Base-by-base conservation (phyloP, 2,329 filamentous ascomycete genomes). In the Coniochaeta sp. region DNA sequence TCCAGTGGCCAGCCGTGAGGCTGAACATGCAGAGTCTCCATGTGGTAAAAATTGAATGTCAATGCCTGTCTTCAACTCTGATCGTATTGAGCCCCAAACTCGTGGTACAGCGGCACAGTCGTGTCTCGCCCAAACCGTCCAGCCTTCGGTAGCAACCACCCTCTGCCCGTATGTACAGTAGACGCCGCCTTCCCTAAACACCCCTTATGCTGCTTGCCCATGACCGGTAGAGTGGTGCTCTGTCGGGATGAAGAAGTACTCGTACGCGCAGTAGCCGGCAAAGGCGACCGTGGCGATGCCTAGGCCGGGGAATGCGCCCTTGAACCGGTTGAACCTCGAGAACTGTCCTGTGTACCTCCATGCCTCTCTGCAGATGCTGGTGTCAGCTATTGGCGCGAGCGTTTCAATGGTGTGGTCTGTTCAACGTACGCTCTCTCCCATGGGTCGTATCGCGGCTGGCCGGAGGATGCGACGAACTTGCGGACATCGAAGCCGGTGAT, bases 321-420 rank as follows among this genome's bases (percentile, higher is more conserved):
- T 91, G 77, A 96, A 94, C 62, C 94, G 87, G 75, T 96, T 95
- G 74, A 78, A 87, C 62, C 92, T 83, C 59, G 85, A 86, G 77
- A 96, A 97, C 51, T 82, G 85, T 57, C 92, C 94, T 31, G 81
- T 85, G 77, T 96, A 96, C 71, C 94, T 82, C 94, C 94, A 99
- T 66, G 88, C 81, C 77, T 99, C 94, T 66, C 94, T 99, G 68
- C 58, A 16, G 4, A 6, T 31, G 22, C 24, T 27, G 12, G 12
- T 42, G 38, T 42, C n/a, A 26, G 38, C 35, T 28, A 28, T 26
- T 48, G 16, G 3, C 31, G n/a, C n/a, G n/a, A 30, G 6, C 38
- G 9, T 14, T 9, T 42, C 38, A 38, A 6, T 13, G 18, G 2
- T 14, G 38, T 12, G 18, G 20, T 26, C 8, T 18, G 18, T 10